phyloP scores from a whole-genome alignment of 2,329 filamentous ascomycete species.

The Fusarium xylarioides region DNA sequence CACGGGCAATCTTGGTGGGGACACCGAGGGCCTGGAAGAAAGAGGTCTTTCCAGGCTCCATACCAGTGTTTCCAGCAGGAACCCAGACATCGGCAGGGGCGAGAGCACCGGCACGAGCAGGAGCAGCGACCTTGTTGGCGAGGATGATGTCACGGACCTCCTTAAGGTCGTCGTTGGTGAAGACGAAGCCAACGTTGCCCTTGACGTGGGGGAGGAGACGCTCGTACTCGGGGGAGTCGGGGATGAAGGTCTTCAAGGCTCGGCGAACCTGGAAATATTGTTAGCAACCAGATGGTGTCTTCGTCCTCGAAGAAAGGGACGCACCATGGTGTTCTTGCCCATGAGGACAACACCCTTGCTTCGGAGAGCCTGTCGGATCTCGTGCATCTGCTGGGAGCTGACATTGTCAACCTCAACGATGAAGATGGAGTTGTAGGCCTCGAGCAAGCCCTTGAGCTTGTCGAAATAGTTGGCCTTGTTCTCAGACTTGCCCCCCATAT shows the following conservation, averaged over 20 bases:
- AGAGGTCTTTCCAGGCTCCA: slow-evolving; percentile 99
- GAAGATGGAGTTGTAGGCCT: slow-evolving; percentile 98
- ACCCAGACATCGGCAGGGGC: slow-evolving; percentile 94
- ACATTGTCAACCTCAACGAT: slow-evolving; percentile 99
- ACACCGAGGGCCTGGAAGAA: slow-evolving; percentile 99
- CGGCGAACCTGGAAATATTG: slow-evolving; percentile 76
- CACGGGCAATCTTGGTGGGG: slow-evolving; percentile 99
- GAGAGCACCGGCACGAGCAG: slow-evolving; percentile 96
- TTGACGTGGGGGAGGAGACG: slow-evolving; percentile 94
- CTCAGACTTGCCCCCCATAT: slow-evolving; percentile 94
- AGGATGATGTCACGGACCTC: slow-evolving; percentile 92
- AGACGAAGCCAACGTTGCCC: slow-evolving; percentile 99
- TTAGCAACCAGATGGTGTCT: slow-evolving; percentile 23
- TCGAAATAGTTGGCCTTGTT: slow-evolving; percentile 99
- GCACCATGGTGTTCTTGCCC: slow-evolving; percentile 99
- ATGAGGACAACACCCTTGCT: slow-evolving; percentile 95
- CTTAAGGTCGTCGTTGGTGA: slow-evolving; percentile 98
- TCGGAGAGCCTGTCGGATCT: slow-evolving; percentile 94
- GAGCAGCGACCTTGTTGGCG: slow-evolving; percentile 95
- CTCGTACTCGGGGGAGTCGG: slow-evolving; percentile 96
- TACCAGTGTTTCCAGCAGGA: slow-evolving; percentile 98
- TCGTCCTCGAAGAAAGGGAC: slow-evolving; percentile 30
- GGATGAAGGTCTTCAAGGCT: slow-evolving; percentile 93
- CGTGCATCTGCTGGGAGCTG: slow-evolving; percentile 99
- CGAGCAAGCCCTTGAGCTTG: slow-evolving; percentile 97